Evolutionary conservation across 2,329 filamentous ascomycete species (phyloP).

Genomic region (Capronia americana): DNA sequence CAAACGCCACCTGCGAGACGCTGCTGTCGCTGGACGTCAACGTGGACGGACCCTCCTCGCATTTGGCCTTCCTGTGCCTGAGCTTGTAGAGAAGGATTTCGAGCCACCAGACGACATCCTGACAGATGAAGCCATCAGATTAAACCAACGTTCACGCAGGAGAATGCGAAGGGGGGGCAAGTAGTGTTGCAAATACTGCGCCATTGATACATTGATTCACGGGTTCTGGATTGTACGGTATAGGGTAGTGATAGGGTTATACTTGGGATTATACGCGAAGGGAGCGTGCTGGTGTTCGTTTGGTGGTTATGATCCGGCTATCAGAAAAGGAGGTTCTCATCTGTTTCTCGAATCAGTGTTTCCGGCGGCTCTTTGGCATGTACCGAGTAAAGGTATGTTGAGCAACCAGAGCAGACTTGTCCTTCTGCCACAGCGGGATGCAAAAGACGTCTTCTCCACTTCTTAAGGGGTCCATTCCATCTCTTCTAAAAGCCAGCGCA

Average conservation of each 20-base stretch:
- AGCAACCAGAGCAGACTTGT: background rate
- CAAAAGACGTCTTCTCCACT: background rate
- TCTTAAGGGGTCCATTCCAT: background rate
- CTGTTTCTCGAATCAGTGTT: background rate
- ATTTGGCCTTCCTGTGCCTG: conserved; percentile 82
- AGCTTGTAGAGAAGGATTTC: conserved; percentile 74
- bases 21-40: conserved; percentile 74
- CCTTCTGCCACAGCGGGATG: background rate
- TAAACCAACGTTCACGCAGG: conserved; percentile 45
- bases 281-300: background rate
- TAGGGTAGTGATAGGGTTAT: conserved; percentile 2
- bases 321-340: background rate
- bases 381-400: background rate
- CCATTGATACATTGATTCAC: background rate
- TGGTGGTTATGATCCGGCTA: background rate
- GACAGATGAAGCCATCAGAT: conserved; percentile 51
- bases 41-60: conserved; percentile 74
- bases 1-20: conserved; percentile 79
- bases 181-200: conserved; percentile 11
- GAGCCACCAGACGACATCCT: conserved; percentile 69
- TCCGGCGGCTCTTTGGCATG: background rate
- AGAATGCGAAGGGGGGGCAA: conserved; percentile 34
- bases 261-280: background rate
- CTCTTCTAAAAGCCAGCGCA: background rate
- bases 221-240: conserved; percentile 13